Evolutionary conservation across 371 early-diverging fungal genomes (phyloP), one percentile per base, ranked within the genome.

Genomic region (Lichtheimia ornata): DNA sequence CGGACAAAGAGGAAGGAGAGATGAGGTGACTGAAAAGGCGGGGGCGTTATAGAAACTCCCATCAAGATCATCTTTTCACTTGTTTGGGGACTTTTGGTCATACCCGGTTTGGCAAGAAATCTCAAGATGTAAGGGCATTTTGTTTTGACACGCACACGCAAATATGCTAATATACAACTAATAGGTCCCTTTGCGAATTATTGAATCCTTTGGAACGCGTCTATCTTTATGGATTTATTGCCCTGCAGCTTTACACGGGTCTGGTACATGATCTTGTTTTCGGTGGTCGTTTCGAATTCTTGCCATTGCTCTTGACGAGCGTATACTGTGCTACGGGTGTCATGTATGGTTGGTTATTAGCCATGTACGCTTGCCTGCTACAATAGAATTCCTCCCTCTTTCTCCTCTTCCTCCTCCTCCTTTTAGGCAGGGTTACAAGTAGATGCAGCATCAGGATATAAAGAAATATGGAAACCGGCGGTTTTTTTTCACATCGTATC

Each of bases 291-390:
- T 59, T 92, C 22, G 86, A 84, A 59, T 96, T 97, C 60, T 65
- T 97, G 56, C 94, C 96, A 14, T 76, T 96, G 65, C 88, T 94
- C 84, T 50, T 88, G 57, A 88, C 87, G 0, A 94, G 94, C 11
- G 83, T 91, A 7, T 94, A 94, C 62, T 87, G 88, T 44, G 84
- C 89, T 2, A 59, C 86, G 2, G 97, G 95, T 11, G 80, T 96
- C 6, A 53, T 86, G n/a, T 93, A 91, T 73, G 84, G 88, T 18
- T 94, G 90, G 90, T 51, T 79, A 14, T 53, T 76, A 53, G 76
- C 85, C 41, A 74, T 76, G 72, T 45, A 27, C 12, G 55, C 50
- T 27, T 80, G 64, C 58, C 56, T 79, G 49, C 44, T 79, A 53
- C 44, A 52, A 65, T 50, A 59, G 20, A 22, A 25, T 6, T 9